phyloP scores from a whole-genome alignment of 257 asterid genomes.

The Fraxinus excelsior region DNA sequence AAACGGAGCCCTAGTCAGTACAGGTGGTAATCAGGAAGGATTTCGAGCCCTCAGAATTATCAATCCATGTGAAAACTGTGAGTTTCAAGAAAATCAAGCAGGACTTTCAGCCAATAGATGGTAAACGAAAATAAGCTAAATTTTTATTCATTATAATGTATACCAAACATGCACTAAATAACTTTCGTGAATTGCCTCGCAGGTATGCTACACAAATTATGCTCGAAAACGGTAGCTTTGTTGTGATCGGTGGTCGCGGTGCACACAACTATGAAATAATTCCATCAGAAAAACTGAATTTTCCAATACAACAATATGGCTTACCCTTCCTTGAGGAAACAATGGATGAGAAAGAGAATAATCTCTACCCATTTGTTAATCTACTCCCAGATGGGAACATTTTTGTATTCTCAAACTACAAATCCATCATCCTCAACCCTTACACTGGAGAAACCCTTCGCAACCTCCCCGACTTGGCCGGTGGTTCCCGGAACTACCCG shows the following conservation, averaged over 20 bases:
- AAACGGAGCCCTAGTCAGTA: constrained; percentile 62
- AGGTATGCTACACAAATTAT: constrained; percentile 62
- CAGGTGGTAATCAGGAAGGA: constrained; percentile 76
- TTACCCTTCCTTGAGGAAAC: constrained; percentile 64
- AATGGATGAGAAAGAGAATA: constrained; percentile 62
- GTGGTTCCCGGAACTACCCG: constrained; percentile 82
- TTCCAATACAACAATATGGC: constrained; percentile 38
- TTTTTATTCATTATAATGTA: background rate
- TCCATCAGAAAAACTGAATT: constrained; percentile 48
- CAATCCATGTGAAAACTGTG: constrained; percentile 37
- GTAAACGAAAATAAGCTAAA: constrained; percentile 26
- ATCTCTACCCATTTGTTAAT: constrained; percentile 77
- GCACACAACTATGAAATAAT: constrained; percentile 67
- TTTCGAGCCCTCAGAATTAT: constrained; percentile 44
- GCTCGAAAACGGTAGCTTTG: constrained; percentile 60
- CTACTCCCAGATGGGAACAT: constrained; percentile 86
- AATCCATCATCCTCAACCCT: constrained; percentile 67
- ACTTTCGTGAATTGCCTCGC: background rate
- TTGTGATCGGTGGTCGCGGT: constrained; percentile 70
- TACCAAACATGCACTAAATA: background rate
- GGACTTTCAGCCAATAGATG: constrained; percentile 62
- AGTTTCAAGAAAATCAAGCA: constrained; percentile 46
- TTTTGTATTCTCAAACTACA: constrained; percentile 70
- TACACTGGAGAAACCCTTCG: constrained; percentile 51
- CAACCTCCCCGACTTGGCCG: constrained; percentile 54